Conservation (phyloP, 768 basidiomycete genomes). For the Mycena indigotica region DNA sequence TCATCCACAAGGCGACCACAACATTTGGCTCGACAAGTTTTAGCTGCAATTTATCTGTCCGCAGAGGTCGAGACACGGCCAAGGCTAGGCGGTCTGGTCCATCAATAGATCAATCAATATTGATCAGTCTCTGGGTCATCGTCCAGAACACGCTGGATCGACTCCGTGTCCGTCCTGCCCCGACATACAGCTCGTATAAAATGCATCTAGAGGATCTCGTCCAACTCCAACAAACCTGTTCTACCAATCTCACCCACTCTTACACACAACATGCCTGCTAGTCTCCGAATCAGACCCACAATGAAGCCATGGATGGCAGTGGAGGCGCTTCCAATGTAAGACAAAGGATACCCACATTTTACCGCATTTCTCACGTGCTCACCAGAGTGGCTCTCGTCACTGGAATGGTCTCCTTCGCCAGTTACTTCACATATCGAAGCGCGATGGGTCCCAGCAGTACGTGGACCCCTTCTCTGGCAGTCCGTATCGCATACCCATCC, state of each 20-base stretch:
- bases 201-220: conserved; percentile 1
- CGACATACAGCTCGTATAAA: not conserved
- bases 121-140: too few species aligned
- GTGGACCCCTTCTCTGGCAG: conserved; percentile 24
- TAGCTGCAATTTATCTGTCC: too few species aligned
- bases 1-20: too few species aligned
- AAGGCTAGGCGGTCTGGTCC: too few species aligned
- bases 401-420: conserved; percentile 56
- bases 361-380: too few species aligned
- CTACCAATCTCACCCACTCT: not conserved
- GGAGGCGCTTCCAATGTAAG: conserved; percentile 64
- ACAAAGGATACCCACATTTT: too few species aligned
- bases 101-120: too few species aligned
- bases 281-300: not conserved
- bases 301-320: conserved; percentile 74
- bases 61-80: too few species aligned
- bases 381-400: conserved; percentile 54
- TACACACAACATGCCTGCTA: not conserved
- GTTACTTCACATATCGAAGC: conserved; percentile 59
- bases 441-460: conserved; percentile 60
- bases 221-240: conserved; percentile 1
- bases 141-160: not conserved
- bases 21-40: too few species aligned
- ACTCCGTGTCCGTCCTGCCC: not conserved
- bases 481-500: conserved; percentile 8